A percentile compares a stretch with the other conserved stretches of the same genome.
These are phyloP conservation scores for Amphibolis antarctica DNA, from an alignment of 106 monocot species.

Conservation along the genomic window DNA sequence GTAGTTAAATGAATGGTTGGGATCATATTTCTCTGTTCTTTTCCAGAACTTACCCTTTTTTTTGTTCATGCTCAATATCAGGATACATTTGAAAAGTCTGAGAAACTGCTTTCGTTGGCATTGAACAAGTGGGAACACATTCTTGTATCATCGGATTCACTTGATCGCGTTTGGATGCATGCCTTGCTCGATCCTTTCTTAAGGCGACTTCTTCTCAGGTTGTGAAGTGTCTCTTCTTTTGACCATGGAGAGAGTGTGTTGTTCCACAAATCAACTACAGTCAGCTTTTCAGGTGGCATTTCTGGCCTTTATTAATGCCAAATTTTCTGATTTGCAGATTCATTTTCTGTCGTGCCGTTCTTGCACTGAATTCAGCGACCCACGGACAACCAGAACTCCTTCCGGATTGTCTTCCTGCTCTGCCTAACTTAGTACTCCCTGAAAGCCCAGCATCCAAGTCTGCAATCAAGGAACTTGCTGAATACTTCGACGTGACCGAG, in stretches of 20 bases:
- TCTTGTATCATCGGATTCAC: slow-evolving; percentile 35
- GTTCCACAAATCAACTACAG: not conserved
- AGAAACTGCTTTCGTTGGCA: slow-evolving; percentile 44
- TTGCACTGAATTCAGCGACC: slow-evolving; percentile 34
- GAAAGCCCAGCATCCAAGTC: slow-evolving; percentile 26
- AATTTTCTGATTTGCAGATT: slow-evolving; percentile 72
- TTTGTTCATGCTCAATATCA: slow-evolving; percentile 13
- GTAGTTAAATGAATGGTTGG: not conserved
- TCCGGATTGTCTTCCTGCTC: slow-evolving; percentile 54
- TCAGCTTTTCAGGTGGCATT: too few species aligned
- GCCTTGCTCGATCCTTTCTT: slow-evolving; percentile 78
- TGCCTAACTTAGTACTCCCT: slow-evolving; percentile 52
- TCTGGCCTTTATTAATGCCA: too few species aligned
- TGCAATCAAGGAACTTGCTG: slow-evolving; percentile 40
- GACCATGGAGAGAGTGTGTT: not conserved
- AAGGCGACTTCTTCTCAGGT: slow-evolving; percentile 87
- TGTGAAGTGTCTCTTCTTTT: not conserved
- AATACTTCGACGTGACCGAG: slow-evolving; percentile 28
- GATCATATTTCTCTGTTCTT: not conserved
- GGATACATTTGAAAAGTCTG: slow-evolving; percentile 65
- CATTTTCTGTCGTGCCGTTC: slow-evolving; percentile 59
- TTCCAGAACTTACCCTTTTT: not conserved
- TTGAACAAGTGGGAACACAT: slow-evolving; percentile 44
- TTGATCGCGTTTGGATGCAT: slow-evolving; percentile 69
- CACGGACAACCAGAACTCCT: slow-evolving; percentile 30